Base-by-base conservation (phyloP, 176 grass and related monocot genomes). In the Poa pratensis region DNA sequence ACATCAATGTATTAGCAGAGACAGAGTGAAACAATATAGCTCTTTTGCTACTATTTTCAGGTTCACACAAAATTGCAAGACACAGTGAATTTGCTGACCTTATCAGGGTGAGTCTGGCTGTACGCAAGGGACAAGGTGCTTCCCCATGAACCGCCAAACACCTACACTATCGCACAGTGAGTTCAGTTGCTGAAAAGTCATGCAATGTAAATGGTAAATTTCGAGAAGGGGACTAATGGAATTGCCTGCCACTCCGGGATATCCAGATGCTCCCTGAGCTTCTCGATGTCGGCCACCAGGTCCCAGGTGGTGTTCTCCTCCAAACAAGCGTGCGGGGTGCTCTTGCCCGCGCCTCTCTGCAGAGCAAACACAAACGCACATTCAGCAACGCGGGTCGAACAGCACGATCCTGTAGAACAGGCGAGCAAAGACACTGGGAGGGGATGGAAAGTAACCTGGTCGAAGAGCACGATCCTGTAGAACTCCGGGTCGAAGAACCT, bases 111-210 rank as follows among this genome's bases (percentile, higher is more conserved):
- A 26, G 76, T 86, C 77, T 96, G 91, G 75, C 94, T 94, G 75
- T 99, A 96, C 1, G 90, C 91, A 60, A 99, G 91, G 67, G 90
- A 90, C 80, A 99, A 94, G 23, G 94, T 99, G 84, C 97, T 99
- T 84, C 97, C 96, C 97, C 94, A 99, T 6, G 94, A 99, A 57
- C 94, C 94, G 32, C 97, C 97, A 78, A 99, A 99, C 28, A 99
- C 97, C 96, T 99, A 30, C 79, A 88, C 63, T 69, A 26, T 80
- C 42, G 6, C 3, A 16, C 6, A 10, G 35, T 84, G 18, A 85
- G 8, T 35, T 37, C 14, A 14, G 22, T 10, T 50, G 26, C 59
- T 17, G 22, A 49, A 62, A 58, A 43, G 78, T 2, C 13, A 78
- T 3, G 10, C 45, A 43, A 10, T 11, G 48, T 3, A 51, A 20